phyloP scores from a whole-genome alignment of 495 filamentous ascomycete species.

The Neurospora sp. region DNA sequence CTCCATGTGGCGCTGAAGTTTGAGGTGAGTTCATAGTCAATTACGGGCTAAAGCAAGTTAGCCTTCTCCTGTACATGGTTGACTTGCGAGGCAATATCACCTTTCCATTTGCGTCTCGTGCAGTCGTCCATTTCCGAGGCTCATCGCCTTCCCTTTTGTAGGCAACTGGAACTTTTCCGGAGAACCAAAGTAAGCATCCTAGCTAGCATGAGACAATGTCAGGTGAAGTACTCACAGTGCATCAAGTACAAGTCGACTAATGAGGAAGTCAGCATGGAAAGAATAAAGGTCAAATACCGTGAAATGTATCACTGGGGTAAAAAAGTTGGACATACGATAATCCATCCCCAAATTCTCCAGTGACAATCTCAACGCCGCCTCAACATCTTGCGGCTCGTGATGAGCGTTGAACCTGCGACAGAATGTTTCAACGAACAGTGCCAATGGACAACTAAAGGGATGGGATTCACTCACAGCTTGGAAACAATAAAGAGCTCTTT shows the following conservation, averaged over 20 bases:
- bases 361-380: conserved; percentile 16
- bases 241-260: conserved; percentile 29
- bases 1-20: conserved; percentile 27
- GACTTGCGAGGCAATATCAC: neutral
- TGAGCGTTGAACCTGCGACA: conserved; percentile 10
- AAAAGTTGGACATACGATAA: conserved; percentile 10
- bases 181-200: neutral
- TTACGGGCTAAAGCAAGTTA: conserved; percentile 10
- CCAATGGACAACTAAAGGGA: neutral
- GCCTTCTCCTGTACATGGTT: neutral
- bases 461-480: conserved; percentile 19
- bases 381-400: conserved; percentile 23
- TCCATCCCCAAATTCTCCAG: conserved; percentile 18
- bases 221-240: conserved; percentile 19
- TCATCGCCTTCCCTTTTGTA: conserved; percentile 22
- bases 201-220: neutral
- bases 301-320: too few relatives aligned
- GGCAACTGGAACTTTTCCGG: conserved; percentile 22
- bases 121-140: conserved; percentile 13
- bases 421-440: neutral
- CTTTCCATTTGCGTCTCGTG: conserved; percentile 29
- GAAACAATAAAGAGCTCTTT: conserved; percentile 30
- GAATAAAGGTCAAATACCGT: too few relatives aligned
- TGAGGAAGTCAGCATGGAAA: neutral
- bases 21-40: conserved; percentile 24